These are phyloP conservation scores for Leccinum variicolor DNA, from an alignment of 768 basidiomycete species.

Conservation along the genomic window DNA sequence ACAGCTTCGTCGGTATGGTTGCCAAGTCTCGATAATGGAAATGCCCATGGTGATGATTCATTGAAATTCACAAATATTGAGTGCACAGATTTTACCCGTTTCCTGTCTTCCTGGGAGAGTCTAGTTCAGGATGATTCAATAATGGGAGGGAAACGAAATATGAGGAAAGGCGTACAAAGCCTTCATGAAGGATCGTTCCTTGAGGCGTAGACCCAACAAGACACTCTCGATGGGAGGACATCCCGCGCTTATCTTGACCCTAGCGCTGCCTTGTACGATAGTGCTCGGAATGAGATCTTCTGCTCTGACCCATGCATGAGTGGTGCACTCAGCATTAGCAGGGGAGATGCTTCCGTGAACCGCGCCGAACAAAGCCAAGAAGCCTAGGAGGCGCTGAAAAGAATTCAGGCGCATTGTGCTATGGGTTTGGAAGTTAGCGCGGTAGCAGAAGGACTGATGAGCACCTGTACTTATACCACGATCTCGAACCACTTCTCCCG, in stretches of 20 bases:
- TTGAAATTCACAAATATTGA: not conserved
- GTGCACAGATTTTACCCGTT: not conserved
- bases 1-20: not conserved
- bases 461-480: not conserved
- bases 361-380: constrained; percentile 1
- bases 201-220: constrained; percentile 13
- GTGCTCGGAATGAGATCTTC: constrained; percentile 14
- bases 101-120: constrained; percentile 1
- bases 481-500: no score
- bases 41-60: not conserved
- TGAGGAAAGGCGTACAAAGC: constrained; percentile 1
- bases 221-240: constrained; percentile 7
- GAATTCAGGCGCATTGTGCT: not conserved
- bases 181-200: constrained; percentile 20
- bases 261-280: constrained; percentile 10
- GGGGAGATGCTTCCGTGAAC: not conserved
- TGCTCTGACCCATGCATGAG: constrained; percentile 19
- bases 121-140: not conserved
- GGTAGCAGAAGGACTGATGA: no score
- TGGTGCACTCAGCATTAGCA: not conserved
- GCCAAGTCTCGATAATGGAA: not conserved
- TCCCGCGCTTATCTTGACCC: constrained; percentile 14
- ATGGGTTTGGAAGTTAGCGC: not conserved
- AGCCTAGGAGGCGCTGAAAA: not conserved
- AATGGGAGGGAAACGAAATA: not conserved